phyloP scores from a whole-genome alignment of 805 yeast genomes.

The Teunomyces tritomae region DNA sequence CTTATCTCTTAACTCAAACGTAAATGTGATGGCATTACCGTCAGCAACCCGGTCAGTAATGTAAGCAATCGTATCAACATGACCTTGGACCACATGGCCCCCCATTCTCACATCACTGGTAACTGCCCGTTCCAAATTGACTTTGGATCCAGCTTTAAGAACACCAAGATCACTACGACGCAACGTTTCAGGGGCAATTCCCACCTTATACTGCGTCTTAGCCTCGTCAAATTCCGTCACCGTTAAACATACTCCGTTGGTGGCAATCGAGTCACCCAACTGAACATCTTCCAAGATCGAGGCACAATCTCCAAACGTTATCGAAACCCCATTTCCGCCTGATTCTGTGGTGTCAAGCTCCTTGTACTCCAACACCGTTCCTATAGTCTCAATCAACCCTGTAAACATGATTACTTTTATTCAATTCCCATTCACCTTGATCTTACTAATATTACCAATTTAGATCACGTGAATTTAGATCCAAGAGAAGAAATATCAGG shows the following conservation, averaged over 20 bases:
- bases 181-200: constrained; percentile 89
- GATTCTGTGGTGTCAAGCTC: constrained; percentile 46
- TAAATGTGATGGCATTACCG: constrained; percentile 72
- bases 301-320: constrained; percentile 61
- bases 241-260: constrained; percentile 89
- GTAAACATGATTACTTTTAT: constrained; percentile 65
- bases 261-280: constrained; percentile 89
- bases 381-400: constrained; percentile 86
- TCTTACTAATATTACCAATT: not conserved
- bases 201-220: constrained; percentile 69
- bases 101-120: constrained; percentile 83
- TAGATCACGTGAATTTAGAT: not conserved
- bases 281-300: constrained; percentile 75
- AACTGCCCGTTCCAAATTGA: constrained; percentile 92
- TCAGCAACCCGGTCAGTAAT: constrained; percentile 57
- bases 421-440: not conserved
- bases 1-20: constrained; percentile 66
- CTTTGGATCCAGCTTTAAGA: constrained; percentile 55
- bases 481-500: too few relatives aligned
- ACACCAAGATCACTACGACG: constrained; percentile 73
- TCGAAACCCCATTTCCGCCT: constrained; percentile 74
- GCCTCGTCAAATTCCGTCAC: constrained; percentile 71
- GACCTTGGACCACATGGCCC: constrained; percentile 98
- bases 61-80: constrained; percentile 83
- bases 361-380: constrained; percentile 53